phyloP scores from a whole-genome alignment of 345 rosid genomes.

The Salix brachista region DNA sequence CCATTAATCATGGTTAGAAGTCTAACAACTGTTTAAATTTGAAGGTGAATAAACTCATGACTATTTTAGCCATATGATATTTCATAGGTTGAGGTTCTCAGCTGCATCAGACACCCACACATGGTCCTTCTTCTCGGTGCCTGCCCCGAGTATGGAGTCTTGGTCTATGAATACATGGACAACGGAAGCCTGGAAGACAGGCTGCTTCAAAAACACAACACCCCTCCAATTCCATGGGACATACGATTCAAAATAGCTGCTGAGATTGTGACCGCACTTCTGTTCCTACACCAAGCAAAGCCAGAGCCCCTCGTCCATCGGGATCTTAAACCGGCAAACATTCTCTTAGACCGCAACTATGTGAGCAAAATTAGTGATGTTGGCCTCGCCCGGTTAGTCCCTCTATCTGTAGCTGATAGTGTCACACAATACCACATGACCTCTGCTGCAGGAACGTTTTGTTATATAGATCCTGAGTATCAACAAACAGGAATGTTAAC shows the following conservation, averaged over 20 bases:
- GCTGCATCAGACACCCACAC: conserved; percentile 82
- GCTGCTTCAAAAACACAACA: conserved; percentile 56
- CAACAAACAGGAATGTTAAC: conserved; percentile 85
- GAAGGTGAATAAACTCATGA: neutral
- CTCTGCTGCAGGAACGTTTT: conserved; percentile 88
- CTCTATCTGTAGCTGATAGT: conserved; percentile 64
- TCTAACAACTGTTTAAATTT: neutral
- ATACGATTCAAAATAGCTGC: conserved; percentile 65
- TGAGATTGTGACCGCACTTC: conserved; percentile 78
- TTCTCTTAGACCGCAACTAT: conserved; percentile 72
- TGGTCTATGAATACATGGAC: conserved; percentile 81
- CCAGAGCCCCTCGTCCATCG: conserved; percentile 97
- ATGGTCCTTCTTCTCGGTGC: conserved; percentile 96
- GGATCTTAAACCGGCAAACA: conserved; percentile 90
- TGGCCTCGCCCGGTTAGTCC: conserved; percentile 89
- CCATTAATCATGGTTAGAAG: neutral
- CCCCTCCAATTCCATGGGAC: conserved; percentile 68
- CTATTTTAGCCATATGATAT: neutral
- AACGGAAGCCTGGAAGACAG: conserved; percentile 84
- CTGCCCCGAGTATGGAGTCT: conserved; percentile 83
- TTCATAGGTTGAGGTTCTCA: conserved; percentile 73
- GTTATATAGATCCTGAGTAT: conserved; percentile 91
- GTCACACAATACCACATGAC: conserved; percentile 89
- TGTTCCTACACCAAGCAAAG: conserved; percentile 90
- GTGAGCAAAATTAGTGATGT: conserved; percentile 92